A percentile compares a stretch with the other conserved stretches of the same genome.
Conservation (phyloP, 108 stramenopile species). For the Discostella stelligeroides region DNA sequence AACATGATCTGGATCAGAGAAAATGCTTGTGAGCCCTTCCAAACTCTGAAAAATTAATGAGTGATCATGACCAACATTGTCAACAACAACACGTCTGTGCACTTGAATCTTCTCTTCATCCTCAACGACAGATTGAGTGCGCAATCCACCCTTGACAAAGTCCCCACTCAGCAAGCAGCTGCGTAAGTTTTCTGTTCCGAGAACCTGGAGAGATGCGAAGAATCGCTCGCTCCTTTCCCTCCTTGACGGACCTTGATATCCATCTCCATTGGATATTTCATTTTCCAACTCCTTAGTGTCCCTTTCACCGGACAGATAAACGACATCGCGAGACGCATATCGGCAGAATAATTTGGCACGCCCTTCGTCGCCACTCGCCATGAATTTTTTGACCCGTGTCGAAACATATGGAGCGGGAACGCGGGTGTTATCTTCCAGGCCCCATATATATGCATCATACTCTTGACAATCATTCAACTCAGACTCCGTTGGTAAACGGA, state of each 20-base stretch:
- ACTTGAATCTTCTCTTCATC: constrained; percentile 22
- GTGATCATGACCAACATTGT: constrained; percentile 78
- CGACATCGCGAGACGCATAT: constrained; percentile 61
- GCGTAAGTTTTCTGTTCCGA: constrained; percentile 7
- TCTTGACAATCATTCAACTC: constrained; percentile 46
- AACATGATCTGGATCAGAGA: too few species aligned
- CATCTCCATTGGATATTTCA: constrained; percentile 55
- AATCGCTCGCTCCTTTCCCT: constrained; percentile 60
- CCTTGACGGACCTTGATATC: constrained; percentile 69
- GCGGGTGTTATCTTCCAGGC: constrained; percentile 54
- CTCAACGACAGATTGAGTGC: not conserved
- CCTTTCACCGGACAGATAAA: constrained; percentile 71
- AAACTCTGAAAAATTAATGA: constrained; percentile 69
- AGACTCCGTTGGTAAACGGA: constrained; percentile 23
- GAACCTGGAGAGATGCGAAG: constrained; percentile 42
- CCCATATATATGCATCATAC: constrained; percentile 85
- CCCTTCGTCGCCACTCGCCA: not conserved
- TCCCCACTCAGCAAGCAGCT: not conserved
- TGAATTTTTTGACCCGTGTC: constrained; percentile 19
- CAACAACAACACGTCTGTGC: constrained; percentile 59
- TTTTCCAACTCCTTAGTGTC: constrained; percentile 53
- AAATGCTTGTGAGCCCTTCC: constrained; percentile 58
- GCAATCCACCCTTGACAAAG: not conserved
- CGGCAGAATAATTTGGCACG: constrained; percentile 28
- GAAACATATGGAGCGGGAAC: constrained; percentile 63